Percentiles rank a stretch among this genome's conserved stretches.
phyloP scores from a whole-genome alignment of 2,329 filamentous ascomycete species.

The Nemania abortiva region DNA sequence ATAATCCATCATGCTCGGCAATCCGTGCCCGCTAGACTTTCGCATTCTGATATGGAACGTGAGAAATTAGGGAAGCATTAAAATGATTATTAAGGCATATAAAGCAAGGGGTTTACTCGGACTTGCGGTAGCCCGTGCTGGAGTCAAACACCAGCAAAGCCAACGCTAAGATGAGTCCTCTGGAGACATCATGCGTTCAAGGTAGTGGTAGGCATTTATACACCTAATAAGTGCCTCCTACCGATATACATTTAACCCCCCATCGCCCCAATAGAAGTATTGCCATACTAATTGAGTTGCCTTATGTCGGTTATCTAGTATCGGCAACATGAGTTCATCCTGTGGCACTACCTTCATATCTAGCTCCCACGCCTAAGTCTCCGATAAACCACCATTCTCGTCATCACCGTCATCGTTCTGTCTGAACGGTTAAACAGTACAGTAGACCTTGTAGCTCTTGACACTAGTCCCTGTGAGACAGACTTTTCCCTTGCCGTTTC shows the following conservation, averaged over 20 bases:
- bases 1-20: not conserved
- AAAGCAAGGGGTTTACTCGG: not conserved
- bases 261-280: not conserved
- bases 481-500: not conserved
- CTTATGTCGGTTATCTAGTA: not conserved
- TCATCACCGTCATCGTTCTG: not conserved
- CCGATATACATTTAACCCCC: not conserved
- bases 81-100: not conserved
- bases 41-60: not conserved
- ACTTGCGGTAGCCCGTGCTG: not conserved
- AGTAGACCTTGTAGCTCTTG: not conserved
- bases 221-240: not conserved
- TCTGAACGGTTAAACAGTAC: not conserved
- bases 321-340: not conserved
- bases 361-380: not conserved
- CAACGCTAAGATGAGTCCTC: not conserved
- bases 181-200: not conserved
- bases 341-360: not conserved
- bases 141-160: not conserved
- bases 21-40: not conserved
- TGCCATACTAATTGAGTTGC: not conserved
- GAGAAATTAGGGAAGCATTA: not conserved
- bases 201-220: not conserved
- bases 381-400: not conserved
- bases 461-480: not conserved